Base-by-base conservation (phyloP, 2,329 filamentous ascomycete genomes). In the Teratosphaeria zuluensis region DNA sequence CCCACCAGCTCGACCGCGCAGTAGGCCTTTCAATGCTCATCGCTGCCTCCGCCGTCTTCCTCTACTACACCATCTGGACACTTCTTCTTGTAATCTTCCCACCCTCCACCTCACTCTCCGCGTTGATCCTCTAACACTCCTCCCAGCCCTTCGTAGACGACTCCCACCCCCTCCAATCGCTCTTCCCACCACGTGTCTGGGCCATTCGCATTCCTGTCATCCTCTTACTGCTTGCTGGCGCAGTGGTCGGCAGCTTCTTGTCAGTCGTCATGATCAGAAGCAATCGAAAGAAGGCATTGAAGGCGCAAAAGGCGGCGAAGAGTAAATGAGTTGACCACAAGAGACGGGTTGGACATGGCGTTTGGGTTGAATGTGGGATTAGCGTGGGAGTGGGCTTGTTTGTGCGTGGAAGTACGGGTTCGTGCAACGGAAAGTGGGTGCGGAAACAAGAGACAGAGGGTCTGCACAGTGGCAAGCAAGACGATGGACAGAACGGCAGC, bases 191-290 rank as follows among this genome's bases (percentile, higher is more conserved):
- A 53, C 92, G 94, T 74, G 92, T 96, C 73, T 99, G 94, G 94
- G 94, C 94, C 61, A 96, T 99, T 73, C 92, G 94, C 74, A 94
- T 99, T 71, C 94, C 94, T 67, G 92, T 99, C 69, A 96, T 99
- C 73, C 86, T 99, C 66, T 87, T 96, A 63, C 85, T 99, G 53
- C 81, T 99, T 65, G 92, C 88, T 64, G 92, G 87, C 61, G 91
- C 94, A 60, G 91, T 99, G 61, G 92, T 99, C 62, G 94, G 94
- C 64, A 95, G 90, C 61, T 99, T 99, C 81, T 82, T 99, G 66
- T 88, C 89, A 69, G 86, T 96, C 72, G 92, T 99, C 71, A 99
- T 99, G 94, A 97, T 99, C 78, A 85, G 90, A 74, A 97, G 92
- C 82, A 96, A 96, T 81, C 83, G 88, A 75, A 97, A 97, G 85